These are phyloP conservation scores for Medicago ruthenica DNA, from an alignment of 306 rosid genomes.

Conservation along the genomic window DNA sequence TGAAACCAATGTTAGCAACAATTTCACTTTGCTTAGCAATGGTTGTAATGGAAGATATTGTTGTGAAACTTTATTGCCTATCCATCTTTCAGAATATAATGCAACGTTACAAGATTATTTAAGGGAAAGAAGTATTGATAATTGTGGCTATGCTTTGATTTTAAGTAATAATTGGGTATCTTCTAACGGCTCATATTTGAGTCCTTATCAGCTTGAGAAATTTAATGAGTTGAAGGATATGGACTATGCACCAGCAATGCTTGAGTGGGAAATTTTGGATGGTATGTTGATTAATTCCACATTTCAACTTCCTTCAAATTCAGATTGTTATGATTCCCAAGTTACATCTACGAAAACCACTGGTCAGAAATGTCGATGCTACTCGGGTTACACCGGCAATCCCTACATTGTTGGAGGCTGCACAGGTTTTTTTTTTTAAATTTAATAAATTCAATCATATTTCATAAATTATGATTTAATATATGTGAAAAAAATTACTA, in stretches of 20 bases:
- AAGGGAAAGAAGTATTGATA: not conserved
- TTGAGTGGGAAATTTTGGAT: constrained; percentile 36
- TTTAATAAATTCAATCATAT: not conserved
- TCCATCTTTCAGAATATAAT: constrained; percentile 19
- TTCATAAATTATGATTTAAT: too few species aligned
- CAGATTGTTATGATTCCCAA: not conserved
- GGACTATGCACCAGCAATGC: constrained; percentile 19
- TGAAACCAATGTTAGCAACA: not conserved
- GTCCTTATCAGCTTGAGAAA: not conserved
- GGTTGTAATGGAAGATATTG: constrained; percentile 37
- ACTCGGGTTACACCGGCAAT: not conserved
- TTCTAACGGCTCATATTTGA: not conserved
- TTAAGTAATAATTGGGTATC: not conserved
- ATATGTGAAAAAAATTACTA: too few species aligned
- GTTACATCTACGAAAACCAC: not conserved
- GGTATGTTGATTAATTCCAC: not conserved
- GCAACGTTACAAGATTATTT: not conserved
- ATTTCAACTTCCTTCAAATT: not conserved
- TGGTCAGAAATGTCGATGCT: not conserved
- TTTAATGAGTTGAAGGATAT: not conserved
- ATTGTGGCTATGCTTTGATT: constrained; percentile 38
- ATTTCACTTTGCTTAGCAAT: not conserved
- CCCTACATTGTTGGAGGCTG: constrained; percentile 29
- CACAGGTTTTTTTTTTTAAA: not conserved
- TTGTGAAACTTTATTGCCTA: constrained; percentile 35